Evolutionary conservation across 2,329 filamentous ascomycete genomes (phyloP), one percentile per base, ranked within the genome.

Genomic region (Fusarium sambucinum): DNA sequence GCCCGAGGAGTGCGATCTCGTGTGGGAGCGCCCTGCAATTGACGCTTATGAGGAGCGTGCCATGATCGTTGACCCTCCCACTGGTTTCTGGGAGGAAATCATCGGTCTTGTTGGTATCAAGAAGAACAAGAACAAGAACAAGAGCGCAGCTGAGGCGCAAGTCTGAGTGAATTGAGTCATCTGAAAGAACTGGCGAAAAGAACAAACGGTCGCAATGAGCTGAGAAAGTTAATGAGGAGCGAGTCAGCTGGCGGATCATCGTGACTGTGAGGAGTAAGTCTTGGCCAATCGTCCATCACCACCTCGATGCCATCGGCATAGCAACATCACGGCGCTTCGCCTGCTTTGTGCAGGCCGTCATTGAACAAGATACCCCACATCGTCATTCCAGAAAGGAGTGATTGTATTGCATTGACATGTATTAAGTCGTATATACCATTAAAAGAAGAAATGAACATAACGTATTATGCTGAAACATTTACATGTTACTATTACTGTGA

Each of bases 21-120:
- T 86, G 41, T 84, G 85, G 86, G 82, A 87, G 64, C 76, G 81
- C 30, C 85, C 84, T 23, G 68, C 81, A 19, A 83, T 87, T 56
- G 85, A 87, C 66, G 80, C 80, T 0, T 86, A 87, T 48, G 84
- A 86, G 69, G 78, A 75, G 9, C 79, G 77, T 11, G 71, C 78
- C 11, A 69, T 71, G 68, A 56, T 70, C 3, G 4, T 37, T 6
- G 78, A 80, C 17, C 77, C 78, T 4, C 83, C 83, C 1, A 75
- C 81, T 38, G 77, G 80, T 1, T 85, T 85, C 75, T 71, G 65
- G 58, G 33, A 55, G 16, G 70, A 73, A 42, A 68, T 68, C 16
- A 17, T 59, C 7, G 63, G 41, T 5, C 27, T 72, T 42, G 33
- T 71, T 38, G 50, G 68, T 7, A 56, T 69, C 12, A 63, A 63